Evolutionary conservation across 305 asterid species (phyloP).

Genomic region (Fraxinus velutina): DNA sequence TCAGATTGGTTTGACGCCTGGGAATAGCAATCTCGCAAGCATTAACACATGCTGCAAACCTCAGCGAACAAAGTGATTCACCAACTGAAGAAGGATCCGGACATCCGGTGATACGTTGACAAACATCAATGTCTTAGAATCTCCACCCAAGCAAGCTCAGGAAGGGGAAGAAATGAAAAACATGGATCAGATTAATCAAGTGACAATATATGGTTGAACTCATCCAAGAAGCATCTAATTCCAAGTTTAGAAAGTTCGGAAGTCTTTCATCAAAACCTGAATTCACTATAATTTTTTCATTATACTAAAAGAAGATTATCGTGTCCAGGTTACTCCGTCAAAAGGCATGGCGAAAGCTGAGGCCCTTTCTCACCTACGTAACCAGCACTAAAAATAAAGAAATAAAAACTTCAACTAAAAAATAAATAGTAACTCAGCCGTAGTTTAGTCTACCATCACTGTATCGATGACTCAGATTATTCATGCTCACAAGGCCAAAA

Average conservation of each 20-base stretch:
- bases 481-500: not conserved
- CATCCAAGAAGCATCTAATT: not conserved
- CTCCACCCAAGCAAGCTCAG: constrained; percentile 98
- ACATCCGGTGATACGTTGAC: constrained; percentile 79
- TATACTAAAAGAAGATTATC: not conserved
- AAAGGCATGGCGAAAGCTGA: not conserved
- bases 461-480: not conserved
- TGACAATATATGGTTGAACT: not conserved
- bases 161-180: not conserved
- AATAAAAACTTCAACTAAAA: not conserved
- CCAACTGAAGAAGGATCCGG: constrained; percentile 50
- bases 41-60: constrained; percentile 88
- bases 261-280: not conserved
- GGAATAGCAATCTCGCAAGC: constrained; percentile 94
- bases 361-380: not conserved
- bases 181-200: not conserved
- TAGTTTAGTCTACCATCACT: not conserved
- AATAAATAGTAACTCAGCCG: not conserved
- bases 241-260: not conserved
- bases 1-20: constrained; percentile 70
- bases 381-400: not conserved
- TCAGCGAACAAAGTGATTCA: constrained; percentile 89
- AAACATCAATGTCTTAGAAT: constrained; percentile 86
- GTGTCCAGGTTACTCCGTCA: not conserved
- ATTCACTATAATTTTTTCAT: not conserved